Base-by-base conservation (phyloP, 306 rosid species). In the Elaeagnus macrophylla region DNA sequence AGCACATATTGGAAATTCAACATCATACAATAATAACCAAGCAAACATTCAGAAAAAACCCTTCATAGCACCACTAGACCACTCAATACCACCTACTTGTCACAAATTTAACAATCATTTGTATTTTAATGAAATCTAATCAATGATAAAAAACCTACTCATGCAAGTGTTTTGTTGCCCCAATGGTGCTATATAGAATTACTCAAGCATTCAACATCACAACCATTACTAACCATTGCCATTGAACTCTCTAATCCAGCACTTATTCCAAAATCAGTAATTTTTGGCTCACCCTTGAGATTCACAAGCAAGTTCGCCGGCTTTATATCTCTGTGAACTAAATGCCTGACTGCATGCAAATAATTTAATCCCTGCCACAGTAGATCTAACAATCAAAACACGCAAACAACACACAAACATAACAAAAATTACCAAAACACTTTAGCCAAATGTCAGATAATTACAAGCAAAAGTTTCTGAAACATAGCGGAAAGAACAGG, bases 311-410 rank as follows among this genome's bases (percentile, higher is more conserved):
- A 72, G 78, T 91, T 91, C 16, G 99, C 96, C 13, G 99, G 99
- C 71, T 91, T 91, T 71, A 91, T 91, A 72, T 91, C 97, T 82
- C 97, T 76, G 73, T 91, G 97, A 45, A 86, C 95, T 67, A 91
- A 71, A 82, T 91, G 83, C 65, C 95, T 80, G 46, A 72, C 93
- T 66, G 95, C 96, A 65, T 87, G 99, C 67, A 91, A 74, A 67
- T 91, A 91, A 64, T 82, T 84, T 72, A 91, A 72, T 44, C 99
- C 99, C 99, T 91, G 66, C 60, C 56, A 72, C 17, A 67, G 52
- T 51, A 51, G 62, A 62, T 44, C 61, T 43, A 25, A 25, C 32
- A 25, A 25, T 25, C 1, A 17, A 10, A 57, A 9, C 43, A 14
- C 17, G 10, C 10, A 60, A 43, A 57, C 5, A 20, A 39, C 14